phyloP scores from a whole-genome alignment of 495 filamentous ascomycete species.

The Penicillium cataractarum region DNA sequence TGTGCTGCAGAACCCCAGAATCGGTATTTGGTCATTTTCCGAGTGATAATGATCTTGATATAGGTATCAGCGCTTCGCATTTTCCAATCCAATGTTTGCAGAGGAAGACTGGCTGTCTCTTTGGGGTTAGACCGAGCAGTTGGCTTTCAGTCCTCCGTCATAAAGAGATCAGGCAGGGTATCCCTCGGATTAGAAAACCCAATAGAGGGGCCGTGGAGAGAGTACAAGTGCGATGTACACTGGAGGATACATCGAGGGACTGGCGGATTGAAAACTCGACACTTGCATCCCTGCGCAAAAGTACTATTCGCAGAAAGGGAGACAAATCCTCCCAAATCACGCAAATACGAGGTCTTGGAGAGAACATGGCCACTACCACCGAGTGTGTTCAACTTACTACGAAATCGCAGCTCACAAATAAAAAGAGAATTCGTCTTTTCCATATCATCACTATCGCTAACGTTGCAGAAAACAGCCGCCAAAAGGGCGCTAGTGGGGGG shows the following conservation, averaged over 20 bases:
- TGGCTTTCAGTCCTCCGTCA: background rate
- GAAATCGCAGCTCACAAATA: background rate
- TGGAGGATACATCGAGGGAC: background rate
- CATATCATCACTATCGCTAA: constrained; percentile 28
- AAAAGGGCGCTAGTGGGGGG: constrained; percentile 18
- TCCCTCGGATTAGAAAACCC: constrained; percentile 2
- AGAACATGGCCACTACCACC: background rate
- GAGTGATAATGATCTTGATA: background rate
- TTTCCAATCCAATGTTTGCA: background rate
- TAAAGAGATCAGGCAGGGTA: background rate
- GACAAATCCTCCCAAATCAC: background rate
- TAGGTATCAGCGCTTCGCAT: background rate
- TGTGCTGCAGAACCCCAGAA: background rate
- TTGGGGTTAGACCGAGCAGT: background rate
- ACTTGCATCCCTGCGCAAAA: constrained; percentile 1
- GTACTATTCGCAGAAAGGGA: background rate
- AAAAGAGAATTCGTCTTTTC: constrained; percentile 16
- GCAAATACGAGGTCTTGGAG: background rate
- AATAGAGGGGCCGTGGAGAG: background rate
- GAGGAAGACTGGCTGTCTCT: background rate
- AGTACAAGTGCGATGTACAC: constrained; percentile 1
- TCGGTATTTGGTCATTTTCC: background rate
- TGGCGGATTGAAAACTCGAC: background rate
- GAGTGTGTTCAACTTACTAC: background rate
- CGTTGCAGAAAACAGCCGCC: constrained; percentile 17